Evolutionary conservation across 2,329 filamentous ascomycete genomes (phyloP), one percentile per base, ranked within the genome.

Genomic region (Cladosporium sp.): DNA sequence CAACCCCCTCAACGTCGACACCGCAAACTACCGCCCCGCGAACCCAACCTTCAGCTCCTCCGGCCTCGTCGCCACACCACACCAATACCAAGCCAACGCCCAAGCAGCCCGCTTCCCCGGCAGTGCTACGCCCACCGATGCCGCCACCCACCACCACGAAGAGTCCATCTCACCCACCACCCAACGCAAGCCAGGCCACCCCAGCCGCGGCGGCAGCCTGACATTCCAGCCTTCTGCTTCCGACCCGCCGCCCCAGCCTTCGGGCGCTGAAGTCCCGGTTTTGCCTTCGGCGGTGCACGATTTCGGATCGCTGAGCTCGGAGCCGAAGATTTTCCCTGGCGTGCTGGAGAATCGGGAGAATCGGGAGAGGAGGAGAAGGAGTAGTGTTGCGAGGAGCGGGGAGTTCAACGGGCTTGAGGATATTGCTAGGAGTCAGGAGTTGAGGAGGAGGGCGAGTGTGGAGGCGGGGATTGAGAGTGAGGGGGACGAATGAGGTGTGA

Each of bases 281-380:
- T 32, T 74, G 78, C 70, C 75, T 78, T 56, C 63, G 5, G 26
- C 63, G 0, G 48, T 53, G 10, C 63, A 65, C 32, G 63, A 65
- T 80, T 84, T 66, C 70, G 79, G 63, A 82, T 86, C 69, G 73
- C 87, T 13, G 7, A 60, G 67, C 26, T 67, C 81, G 28, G 89
- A 92, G 75, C 90, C 89, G 13, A 85, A 83, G 68, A 87, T 92
- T 68, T 91, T 92, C 69, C 91, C 91, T 0, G 90, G 90, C 0
- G 84, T 93, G 34, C 84, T 92, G 13, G 81, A 79, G 60, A 78
- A 80, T 23, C 75, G 77, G 13, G 81, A 79, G 60, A 78, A 80
- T 23, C 75, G 77, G 39, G 73, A 80, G 23, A 74, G 78, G 49
- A 26, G 60, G 28, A 28, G 59, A 26, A 26, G 59, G 23, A 65